Percentiles rank a stretch among this genome's conserved stretches.
Evolutionary conservation across 331 rosid genomes (phyloP).

Genomic region (Acacia pycnantha): DNA sequence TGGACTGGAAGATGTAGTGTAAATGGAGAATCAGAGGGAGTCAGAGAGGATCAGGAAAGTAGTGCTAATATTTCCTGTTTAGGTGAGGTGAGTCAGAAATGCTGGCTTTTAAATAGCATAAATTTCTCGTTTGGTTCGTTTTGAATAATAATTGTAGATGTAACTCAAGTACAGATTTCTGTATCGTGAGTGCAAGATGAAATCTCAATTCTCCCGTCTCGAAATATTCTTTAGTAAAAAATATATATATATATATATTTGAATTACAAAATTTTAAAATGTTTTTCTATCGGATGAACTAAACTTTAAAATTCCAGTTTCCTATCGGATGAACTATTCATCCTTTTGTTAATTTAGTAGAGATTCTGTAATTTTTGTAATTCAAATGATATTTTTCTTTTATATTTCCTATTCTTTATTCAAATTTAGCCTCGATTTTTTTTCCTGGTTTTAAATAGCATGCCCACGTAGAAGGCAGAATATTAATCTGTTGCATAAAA

Average conservation of each 20-base stretch:
- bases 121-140: not conserved
- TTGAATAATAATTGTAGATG: not conserved
- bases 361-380: too few species aligned
- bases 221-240: not conserved
- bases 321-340: rapidly evolving
- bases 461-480: not conserved
- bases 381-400: too few species aligned
- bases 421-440: not conserved
- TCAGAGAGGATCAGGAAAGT: slow-evolving; percentile 7
- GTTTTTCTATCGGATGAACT: too few species aligned
- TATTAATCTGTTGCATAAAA: not conserved
- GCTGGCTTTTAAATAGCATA: slow-evolving; percentile 10
- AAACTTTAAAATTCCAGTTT: too few species aligned
- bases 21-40: not conserved
- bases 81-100: slow-evolving; percentile 20
- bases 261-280: too few species aligned
- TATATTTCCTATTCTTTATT: too few species aligned
- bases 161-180: not conserved
- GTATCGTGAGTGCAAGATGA: not conserved
- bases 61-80: slow-evolving; percentile 19
- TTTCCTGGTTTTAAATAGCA: not conserved
- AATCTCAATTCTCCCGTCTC: not conserved
- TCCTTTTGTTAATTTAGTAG: too few species aligned
- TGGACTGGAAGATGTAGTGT: slow-evolving; percentile 22
- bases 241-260: too few species aligned